Conservation (phyloP, 768 basidiomycete genomes). For the Phanerochaete sordida region DNA sequence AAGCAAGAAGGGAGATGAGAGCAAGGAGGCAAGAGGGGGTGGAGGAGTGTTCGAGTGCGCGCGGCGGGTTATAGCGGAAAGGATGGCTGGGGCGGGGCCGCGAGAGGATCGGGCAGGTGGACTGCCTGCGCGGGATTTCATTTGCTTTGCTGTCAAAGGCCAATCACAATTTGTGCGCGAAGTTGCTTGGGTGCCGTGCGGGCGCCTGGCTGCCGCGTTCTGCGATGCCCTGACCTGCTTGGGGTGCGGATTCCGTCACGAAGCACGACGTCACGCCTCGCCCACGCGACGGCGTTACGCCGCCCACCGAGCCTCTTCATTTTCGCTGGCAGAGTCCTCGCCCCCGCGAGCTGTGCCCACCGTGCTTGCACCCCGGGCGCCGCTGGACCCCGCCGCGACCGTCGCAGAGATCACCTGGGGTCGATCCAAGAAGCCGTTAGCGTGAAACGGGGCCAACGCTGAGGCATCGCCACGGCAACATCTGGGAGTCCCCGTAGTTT, state of each 20-base stretch:
- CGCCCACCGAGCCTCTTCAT: neutral
- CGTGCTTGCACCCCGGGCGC: neutral
- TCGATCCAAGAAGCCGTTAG: neutral
- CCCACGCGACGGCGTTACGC: neutral
- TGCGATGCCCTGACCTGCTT: neutral
- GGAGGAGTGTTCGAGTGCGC: neutral
- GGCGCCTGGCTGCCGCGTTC: neutral
- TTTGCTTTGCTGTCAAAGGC: slow-evolving; percentile 1
- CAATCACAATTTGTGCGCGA: neutral
- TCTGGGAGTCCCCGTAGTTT: too few species aligned
- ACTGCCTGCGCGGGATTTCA: neutral
- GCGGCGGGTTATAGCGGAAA: neutral
- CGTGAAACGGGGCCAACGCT: neutral
- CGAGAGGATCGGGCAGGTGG: neutral
- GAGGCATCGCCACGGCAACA: slow-evolving; percentile 9
- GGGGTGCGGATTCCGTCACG: neutral
- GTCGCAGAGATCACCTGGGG: neutral
- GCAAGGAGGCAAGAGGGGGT: slow-evolving; percentile 5
- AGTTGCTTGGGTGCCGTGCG: neutral
- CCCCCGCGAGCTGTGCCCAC: neutral
- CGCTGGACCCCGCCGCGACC: neutral
- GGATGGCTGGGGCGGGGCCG: neutral
- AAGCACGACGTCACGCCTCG: neutral
- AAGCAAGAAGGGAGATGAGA: slow-evolving; percentile 8
- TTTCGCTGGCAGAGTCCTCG: neutral